A percentile compares a stretch with the other conserved stretches of the same genome.
phyloP scores from a whole-genome alignment of 495 filamentous ascomycete genomes.

The Lichenothelia convexa region DNA sequence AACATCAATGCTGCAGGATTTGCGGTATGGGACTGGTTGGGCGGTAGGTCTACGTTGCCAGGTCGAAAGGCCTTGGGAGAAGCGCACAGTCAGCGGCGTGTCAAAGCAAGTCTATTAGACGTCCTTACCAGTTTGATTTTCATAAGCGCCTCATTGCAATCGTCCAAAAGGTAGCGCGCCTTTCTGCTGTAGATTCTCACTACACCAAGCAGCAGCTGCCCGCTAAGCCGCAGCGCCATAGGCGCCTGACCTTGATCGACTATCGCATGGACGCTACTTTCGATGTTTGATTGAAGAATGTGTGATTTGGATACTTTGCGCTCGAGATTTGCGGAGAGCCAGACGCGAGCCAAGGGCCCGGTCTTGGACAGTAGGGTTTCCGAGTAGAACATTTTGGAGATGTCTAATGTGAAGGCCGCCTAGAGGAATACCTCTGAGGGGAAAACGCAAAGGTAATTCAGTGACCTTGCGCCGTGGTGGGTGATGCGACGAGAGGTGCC shows the following conservation, averaged over 20 bases:
- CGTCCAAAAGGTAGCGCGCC: slow-evolving; percentile 84
- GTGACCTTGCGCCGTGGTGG: too few relatives aligned
- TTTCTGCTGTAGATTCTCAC: slow-evolving; percentile 95
- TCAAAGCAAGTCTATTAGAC: not conserved
- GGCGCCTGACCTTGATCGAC: slow-evolving; percentile 86
- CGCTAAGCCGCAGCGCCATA: slow-evolving; percentile 84
- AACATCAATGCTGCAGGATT: slow-evolving; percentile 33
- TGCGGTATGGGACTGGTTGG: slow-evolving; percentile 25
- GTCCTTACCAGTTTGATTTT: slow-evolving; percentile 88
- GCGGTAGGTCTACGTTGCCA: slow-evolving; percentile 34
- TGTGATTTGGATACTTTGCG: slow-evolving; percentile 93
- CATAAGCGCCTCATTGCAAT: slow-evolving; percentile 90
- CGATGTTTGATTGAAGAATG: slow-evolving; percentile 79
- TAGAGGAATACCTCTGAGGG: too few relatives aligned
- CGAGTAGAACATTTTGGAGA: slow-evolving; percentile 95
- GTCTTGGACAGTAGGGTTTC: slow-evolving; percentile 91
- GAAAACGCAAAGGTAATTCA: too few relatives aligned
- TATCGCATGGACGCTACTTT: slow-evolving; percentile 84
- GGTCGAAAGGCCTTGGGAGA: slow-evolving; percentile 31
- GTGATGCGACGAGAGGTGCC: too few relatives aligned
- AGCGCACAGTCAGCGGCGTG: slow-evolving; percentile 5
- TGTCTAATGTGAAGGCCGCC: too few relatives aligned
- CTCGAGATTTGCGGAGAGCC: slow-evolving; percentile 94
- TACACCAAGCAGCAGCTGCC: slow-evolving; percentile 84
- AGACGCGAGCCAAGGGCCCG: slow-evolving; percentile 90